Conservation (phyloP, 257 asterid genomes). For the Salvia miltiorrhiza region DNA sequence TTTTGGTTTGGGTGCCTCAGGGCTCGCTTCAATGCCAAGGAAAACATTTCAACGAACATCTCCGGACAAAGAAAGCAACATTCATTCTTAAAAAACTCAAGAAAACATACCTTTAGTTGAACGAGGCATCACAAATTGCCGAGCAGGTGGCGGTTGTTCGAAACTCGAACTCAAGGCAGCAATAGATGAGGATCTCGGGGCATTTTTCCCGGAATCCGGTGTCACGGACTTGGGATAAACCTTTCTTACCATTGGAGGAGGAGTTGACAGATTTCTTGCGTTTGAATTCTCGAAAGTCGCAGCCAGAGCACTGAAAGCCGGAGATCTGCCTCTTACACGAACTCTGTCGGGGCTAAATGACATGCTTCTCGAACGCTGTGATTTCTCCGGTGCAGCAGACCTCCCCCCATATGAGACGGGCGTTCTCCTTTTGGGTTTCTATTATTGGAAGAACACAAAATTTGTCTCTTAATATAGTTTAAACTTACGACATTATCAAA, state of each 20-base stretch:
- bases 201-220: conserved; percentile 55
- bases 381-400: conserved; percentile 75
- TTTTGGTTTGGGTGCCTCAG: conserved; percentile 43
- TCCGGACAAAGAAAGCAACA: neutral
- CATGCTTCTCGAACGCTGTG: conserved; percentile 97
- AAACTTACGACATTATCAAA: neutral
- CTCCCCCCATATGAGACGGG: conserved; percentile 71
- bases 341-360: conserved; percentile 97
- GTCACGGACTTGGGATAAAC: conserved; percentile 84
- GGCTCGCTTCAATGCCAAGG: conserved; percentile 42
- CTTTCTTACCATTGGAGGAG: conserved; percentile 88
- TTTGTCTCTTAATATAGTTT: too few relatives aligned
- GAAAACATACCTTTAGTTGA: conserved; percentile 55
- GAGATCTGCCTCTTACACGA: conserved; percentile 98
- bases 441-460: conserved; percentile 3
- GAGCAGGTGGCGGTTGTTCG: conserved; percentile 66
- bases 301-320: conserved; percentile 96
- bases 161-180: conserved; percentile 62
- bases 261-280: conserved; percentile 88
- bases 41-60: neutral
- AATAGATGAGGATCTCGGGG: conserved; percentile 66
- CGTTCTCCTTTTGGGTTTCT: conserved; percentile 93
- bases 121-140: conserved; percentile 54
- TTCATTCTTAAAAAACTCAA: neutral
- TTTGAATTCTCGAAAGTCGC: conserved; percentile 77